Base-by-base conservation (phyloP, 2,329 filamentous ascomycete species). In the Ceratocystis eucalypticola region DNA sequence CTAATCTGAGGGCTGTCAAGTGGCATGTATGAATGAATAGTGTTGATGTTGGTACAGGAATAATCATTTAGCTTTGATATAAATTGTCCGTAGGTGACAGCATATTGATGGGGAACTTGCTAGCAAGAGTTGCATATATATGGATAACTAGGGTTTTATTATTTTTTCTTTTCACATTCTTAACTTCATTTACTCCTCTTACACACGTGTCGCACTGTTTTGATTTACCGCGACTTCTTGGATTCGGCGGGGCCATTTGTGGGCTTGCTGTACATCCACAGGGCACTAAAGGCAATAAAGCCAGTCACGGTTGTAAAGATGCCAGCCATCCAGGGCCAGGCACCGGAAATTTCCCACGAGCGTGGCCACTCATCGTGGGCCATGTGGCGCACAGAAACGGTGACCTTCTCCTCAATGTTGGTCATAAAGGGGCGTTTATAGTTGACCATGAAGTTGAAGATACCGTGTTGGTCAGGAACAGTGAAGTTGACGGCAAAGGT, bases 401-500 rank as follows among this genome's bases (percentile, higher is more conserved):
- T 94, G 71, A 87, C 84, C 84, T 97, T 97, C 80, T 96, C 91
- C 74, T 96, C 92, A 65, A 99, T 75, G 74, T 86, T 88, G 72
- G 86, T 94, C 71, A 96, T 78, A 80, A 96, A 96, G 1, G 93
- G 91, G 5, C 94, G 86, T 81, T 96, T 96, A 82, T 97, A 96
- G 82, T 96, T 96, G 76, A 97, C 83, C 74, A 87, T 85, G 83
- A 99, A 97, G 79, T 96, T 96, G 83, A 97, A 99, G 77, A 99
- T 96, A 74, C 94, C 94, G 79, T 99, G 94, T 77, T 99, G 94
- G 75, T 99, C 94, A 3, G 94, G 94, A 3, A 93, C 83, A 70
- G 82, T 88, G 77, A 99, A 96, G 28, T 84, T 82, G 59, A 84
- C 82, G 69, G 82, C 82, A 80, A 87, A 99, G 69, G 88, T 82